Percentiles rank a stretch among this genome's conserved stretches.
These are phyloP conservation scores for Penicillium corylophilum DNA, from an alignment of 2,329 filamentous ascomycete genomes.

Conservation along the genomic window DNA sequence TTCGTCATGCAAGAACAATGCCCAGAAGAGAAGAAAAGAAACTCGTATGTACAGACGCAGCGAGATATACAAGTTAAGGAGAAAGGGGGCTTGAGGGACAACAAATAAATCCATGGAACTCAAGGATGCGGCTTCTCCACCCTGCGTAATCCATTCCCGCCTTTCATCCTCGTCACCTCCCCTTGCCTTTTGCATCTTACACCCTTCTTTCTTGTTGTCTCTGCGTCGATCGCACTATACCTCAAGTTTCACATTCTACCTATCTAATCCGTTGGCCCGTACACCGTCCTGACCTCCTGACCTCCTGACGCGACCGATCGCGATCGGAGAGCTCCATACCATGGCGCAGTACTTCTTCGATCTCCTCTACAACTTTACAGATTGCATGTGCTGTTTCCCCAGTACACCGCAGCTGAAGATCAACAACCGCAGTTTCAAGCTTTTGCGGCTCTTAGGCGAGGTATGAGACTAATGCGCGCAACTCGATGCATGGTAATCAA, in stretches of 20 bases:
- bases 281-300: not conserved
- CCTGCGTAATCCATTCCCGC: conserved; percentile 16
- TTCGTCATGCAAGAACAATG: conserved; percentile 1
- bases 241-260: not conserved
- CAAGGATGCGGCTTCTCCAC: conserved; percentile 12
- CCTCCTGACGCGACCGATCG: not conserved
- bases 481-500: not conserved
- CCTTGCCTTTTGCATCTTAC: conserved; percentile 4
- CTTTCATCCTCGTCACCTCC: not conserved
- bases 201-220: not conserved
- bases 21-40: not conserved
- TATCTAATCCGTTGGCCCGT: not conserved
- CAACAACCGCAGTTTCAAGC: conserved; percentile 93
- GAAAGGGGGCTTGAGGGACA: conserved; percentile 18
- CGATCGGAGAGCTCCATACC: conserved; percentile 6
- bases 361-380: conserved; percentile 84
- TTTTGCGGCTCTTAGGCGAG: conserved; percentile 88
- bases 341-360: conserved; percentile 88
- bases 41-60: conserved; percentile 1
- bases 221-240: not conserved
- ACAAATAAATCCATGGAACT: conserved; percentile 21
- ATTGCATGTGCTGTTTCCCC: conserved; percentile 95
- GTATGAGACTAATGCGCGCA: conserved; percentile 47
- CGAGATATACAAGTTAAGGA: not conserved
- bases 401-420: conserved; percentile 92